Base-by-base conservation (phyloP, 768 basidiomycete genomes). In the Daedaleopsis sinensis region DNA sequence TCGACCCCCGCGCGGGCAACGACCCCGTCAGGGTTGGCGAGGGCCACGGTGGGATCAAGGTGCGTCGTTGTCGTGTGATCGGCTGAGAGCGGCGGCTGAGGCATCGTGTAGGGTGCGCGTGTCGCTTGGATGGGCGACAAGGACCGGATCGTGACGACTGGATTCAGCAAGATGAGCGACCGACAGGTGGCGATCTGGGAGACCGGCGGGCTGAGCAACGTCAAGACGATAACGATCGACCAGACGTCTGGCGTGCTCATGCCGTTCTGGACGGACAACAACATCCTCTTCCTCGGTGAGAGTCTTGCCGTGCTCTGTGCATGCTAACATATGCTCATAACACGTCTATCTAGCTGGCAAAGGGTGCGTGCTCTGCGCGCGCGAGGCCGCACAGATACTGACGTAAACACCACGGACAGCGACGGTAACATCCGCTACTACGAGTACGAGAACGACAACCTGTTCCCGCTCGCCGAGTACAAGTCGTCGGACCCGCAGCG, bases 351-450 rank as follows among this genome's bases (percentile, higher is more conserved):
- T 35, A 86, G 94, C 93, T 74, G 94, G 95, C 52, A 96, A 96
- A 76, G 94, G 93, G 90, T 91, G 63, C 59, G 79, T 72, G 19
- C n/a, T 56, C 0, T 1, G 27, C 27, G 50, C 27, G 52, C 56
- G 32, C 23, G 16, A 16, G 19, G 5, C 23, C 19, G n/a, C 49
- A 21, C 53, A 37, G 27, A 65, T 44, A 70, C 59, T 61, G 35
- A 16, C 61, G 5, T 23, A 21, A 59, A 36, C 21, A 52, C 57
- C 7, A 3, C 27, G 27, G 27, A 32, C 70, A 93, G 94, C 43
- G 96, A 99, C 70, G 96, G 96, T 32, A 99, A 99, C 73, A 89
- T 98, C 64, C 89, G 96, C n/a, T 96, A 93, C 82, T 98, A 89
- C 74, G 97, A 99, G 73, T 95, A 90, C 75, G 96, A 97, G 68